A percentile compares a stretch with the other conserved stretches of the same genome.
Conservation (phyloP, 371 early-diverging fungal genomes). For the Lichtheimia corymbifera region DNA sequence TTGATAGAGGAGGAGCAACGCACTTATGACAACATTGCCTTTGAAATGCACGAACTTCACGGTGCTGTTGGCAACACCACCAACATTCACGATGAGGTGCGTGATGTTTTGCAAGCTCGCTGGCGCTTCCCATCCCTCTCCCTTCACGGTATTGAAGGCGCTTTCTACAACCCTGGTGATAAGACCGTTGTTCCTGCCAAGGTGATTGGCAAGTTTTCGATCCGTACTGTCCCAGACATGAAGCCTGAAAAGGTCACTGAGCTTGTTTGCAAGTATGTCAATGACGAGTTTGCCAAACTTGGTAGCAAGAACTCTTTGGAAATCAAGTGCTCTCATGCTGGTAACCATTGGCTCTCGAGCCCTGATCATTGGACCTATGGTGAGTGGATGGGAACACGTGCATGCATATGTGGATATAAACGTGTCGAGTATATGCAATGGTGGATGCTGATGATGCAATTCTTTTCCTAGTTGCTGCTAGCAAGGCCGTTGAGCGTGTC, state of each 20-base stretch:
- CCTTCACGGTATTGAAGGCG: constrained; percentile 96
- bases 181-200: constrained; percentile 98
- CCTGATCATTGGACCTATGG: constrained; percentile 91
- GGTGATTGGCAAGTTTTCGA: constrained; percentile 95
- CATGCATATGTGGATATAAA: neutral
- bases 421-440: neutral
- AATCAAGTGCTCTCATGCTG: constrained; percentile 80
- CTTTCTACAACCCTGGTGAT: constrained; percentile 90
- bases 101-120: constrained; percentile 81
- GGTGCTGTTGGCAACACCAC: constrained; percentile 77
- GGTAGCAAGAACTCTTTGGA: constrained; percentile 81
- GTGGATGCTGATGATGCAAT: too few relatives aligned
- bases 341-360: constrained; percentile 92
- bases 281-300: constrained; percentile 85
- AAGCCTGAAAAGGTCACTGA: constrained; percentile 77
- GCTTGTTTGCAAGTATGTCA: constrained; percentile 73
- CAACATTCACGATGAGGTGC: constrained; percentile 76
- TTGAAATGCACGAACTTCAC: constrained; percentile 78
- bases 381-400: constrained; percentile 26
- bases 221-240: constrained; percentile 94
- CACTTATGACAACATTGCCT: constrained; percentile 84
- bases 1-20: constrained; percentile 66
- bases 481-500: constrained; percentile 85
- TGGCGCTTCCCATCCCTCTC: constrained; percentile 97
- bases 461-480: neutral